Evolutionary conservation across 1,284 basidiomycete genomes (phyloP).

Genomic region (Sporisorium exsertum): DNA sequence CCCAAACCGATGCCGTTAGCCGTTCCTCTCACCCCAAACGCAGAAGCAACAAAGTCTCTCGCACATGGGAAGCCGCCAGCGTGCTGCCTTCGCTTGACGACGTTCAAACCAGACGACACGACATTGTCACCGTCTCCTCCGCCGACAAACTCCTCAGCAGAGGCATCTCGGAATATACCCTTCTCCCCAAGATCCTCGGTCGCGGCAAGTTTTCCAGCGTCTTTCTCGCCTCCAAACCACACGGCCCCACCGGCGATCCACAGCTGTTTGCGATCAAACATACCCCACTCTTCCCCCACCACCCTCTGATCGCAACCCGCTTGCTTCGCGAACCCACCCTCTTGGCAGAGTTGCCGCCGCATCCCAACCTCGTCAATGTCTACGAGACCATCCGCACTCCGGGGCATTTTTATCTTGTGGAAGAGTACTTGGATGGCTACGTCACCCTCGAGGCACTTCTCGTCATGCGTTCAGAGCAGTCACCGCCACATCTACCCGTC

Average conservation of each 20-base stretch:
- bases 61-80: slow-evolving; percentile 29
- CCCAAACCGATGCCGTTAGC: slow-evolving; percentile 3
- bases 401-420: slow-evolving; percentile 75
- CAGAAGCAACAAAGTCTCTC: slow-evolving; percentile 12
- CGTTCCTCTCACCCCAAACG: slow-evolving; percentile 18
- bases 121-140: slow-evolving; percentile 52
- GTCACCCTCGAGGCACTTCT: slow-evolving; percentile 69
- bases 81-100: slow-evolving; percentile 45
- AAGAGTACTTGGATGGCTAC: slow-evolving; percentile 72
- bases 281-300: slow-evolving; percentile 74
- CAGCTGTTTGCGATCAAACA: slow-evolving; percentile 73
- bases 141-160: slow-evolving; percentile 64
- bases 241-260: slow-evolving; percentile 54
- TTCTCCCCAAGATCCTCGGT: slow-evolving; percentile 67
- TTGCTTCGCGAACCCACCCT: slow-evolving; percentile 74
- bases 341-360: slow-evolving; percentile 73
- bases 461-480: slow-evolving; percentile 41
- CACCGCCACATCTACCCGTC: slow-evolving; percentile 48
- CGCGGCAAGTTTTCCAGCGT: slow-evolving; percentile 68
- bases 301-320: slow-evolving; percentile 73
- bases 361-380: slow-evolving; percentile 74
- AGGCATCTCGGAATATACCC: slow-evolving; percentile 68
- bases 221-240: slow-evolving; percentile 64
- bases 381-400: slow-evolving; percentile 73
- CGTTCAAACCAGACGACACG: slow-evolving; percentile 23